Evolutionary conservation across 306 rosid genomes (phyloP), one percentile per base, ranked within the genome.

Genomic region (Corylus avellana): DNA sequence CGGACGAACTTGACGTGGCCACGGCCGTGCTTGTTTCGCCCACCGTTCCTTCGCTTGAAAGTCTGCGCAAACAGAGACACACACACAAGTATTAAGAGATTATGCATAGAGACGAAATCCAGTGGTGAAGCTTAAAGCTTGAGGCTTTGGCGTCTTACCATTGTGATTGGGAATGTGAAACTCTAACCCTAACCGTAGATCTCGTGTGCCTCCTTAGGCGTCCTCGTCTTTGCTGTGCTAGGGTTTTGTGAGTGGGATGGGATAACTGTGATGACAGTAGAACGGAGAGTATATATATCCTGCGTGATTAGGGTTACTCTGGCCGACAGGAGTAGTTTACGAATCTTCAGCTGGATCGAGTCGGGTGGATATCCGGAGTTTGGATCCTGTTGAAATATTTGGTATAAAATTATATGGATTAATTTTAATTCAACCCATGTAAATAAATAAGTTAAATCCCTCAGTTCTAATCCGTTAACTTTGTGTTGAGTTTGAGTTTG

Each of bases 21-120:
- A 32, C 97, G 98, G 11, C 98, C 98, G 16, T 92, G 95, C 87
- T 92, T 92, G 91, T 92, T 94, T 44, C 97, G 89, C 27, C 98
- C 98, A 8, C 98, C 97, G 5, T 94, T 94, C 86, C 98, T 92
- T 63, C 97, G 82, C 92, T 94, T 94, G 88, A 94, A 94, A 35
- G 98, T 92, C 98, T 94, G 87, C 68, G 27, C 66, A 58, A 58
- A 58, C 35, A 25, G n/a, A 53, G 7, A 17, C n/a, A 53, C 55
- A 51, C 58, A 53, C 7, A 53, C 61, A 56, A 2, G 66, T 10
- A 56, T 56, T 8, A 56, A 56, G n/a, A n/a, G 25, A 56, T 8
- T 9, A 20, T 20, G 27, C 22, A 4, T 2, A n/a, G 25, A n/a
- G 25, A 56, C n/a, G 58, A 58, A 22, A 58, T 58, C 16, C 32